Percentiles rank a stretch among this genome's conserved stretches.
Conservation (phyloP, 768 basidiomycete genomes). For the Heimioporus sp. region DNA sequence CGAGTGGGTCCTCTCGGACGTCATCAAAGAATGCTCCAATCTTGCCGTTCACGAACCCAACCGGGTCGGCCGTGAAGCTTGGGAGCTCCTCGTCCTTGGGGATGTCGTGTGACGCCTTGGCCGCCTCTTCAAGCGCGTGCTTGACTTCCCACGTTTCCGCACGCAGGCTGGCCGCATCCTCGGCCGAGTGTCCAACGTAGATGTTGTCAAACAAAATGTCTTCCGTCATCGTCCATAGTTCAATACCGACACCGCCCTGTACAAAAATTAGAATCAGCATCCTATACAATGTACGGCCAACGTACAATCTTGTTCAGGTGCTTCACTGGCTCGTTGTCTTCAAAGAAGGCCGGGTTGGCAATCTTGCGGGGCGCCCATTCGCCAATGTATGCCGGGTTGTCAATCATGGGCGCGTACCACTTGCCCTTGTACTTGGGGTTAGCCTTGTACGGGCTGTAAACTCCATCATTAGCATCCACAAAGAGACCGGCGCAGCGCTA, state of each 20-base stretch:
- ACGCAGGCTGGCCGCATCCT: slow-evolving; percentile 82
- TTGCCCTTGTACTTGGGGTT: slow-evolving; percentile 98
- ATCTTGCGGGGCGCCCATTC: slow-evolving; percentile 92
- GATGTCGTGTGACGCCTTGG: slow-evolving; percentile 42
- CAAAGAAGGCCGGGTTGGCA: slow-evolving; percentile 86
- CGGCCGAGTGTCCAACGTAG: slow-evolving; percentile 87
- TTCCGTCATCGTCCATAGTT: slow-evolving; percentile 99
- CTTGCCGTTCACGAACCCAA: slow-evolving; percentile 77
- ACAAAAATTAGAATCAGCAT: background rate
- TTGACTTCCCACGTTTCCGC: slow-evolving; percentile 90
- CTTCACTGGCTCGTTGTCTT: slow-evolving; percentile 82
- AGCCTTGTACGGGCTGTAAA: slow-evolving; percentile 69
- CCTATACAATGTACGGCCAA: background rate
- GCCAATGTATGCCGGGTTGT: slow-evolving; percentile 98
- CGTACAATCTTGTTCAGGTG: slow-evolving; percentile 81
- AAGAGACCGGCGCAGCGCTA: background rate
- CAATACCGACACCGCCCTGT: slow-evolving; percentile 92
- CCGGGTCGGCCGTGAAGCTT: slow-evolving; percentile 69
- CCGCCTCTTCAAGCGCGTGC: slow-evolving; percentile 72
- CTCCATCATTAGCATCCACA: background rate
- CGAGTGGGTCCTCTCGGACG: slow-evolving; percentile 70
- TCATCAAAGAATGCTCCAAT: slow-evolving; percentile 78
- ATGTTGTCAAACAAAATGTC: slow-evolving; percentile 93
- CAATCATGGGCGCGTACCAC: slow-evolving; percentile 92
- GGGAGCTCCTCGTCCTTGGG: slow-evolving; percentile 42